These are phyloP conservation scores for Aspergillus bertholletiae DNA, from an alignment of 495 filamentous ascomycete genomes.

Conservation along the genomic window DNA sequence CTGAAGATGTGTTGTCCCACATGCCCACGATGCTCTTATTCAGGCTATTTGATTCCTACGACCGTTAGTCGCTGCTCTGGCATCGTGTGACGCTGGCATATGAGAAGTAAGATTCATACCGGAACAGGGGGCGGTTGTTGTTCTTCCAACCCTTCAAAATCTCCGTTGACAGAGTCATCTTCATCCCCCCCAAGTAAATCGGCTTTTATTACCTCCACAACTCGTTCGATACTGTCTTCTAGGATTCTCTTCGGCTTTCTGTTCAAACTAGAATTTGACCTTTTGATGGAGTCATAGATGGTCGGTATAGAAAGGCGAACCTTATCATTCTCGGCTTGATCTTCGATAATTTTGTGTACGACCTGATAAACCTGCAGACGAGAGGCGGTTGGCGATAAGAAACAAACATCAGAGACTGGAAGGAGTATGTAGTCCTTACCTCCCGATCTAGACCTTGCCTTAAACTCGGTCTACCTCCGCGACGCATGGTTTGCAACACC, in stretches of 20 bases:
- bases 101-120: conserved; percentile 20
- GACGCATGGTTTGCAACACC: conserved; percentile 25
- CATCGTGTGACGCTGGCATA: neutral
- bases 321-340: conserved; percentile 47
- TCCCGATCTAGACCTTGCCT: conserved; percentile 55
- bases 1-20: conserved; percentile 56
- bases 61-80: neutral
- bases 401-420: neutral
- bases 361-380: conserved; percentile 63
- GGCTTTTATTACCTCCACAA: conserved; percentile 68
- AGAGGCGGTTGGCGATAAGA: conserved; percentile 4
- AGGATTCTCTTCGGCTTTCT: conserved; percentile 74
- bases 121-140: conserved; percentile 21
- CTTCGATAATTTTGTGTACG: conserved; percentile 67
- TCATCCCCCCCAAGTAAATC: conserved; percentile 54
- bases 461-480: conserved; percentile 44
- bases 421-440: conserved; percentile 27
- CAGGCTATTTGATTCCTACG: conserved; percentile 62
- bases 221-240: conserved; percentile 82
- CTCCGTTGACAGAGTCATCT: conserved; percentile 57
- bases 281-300: conserved; percentile 74
- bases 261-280: conserved; percentile 80
- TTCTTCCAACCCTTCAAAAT: conserved; percentile 60
- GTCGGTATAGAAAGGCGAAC: conserved; percentile 52
- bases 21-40: conserved; percentile 70